Base-by-base conservation (phyloP, 148 eudicot genomes). In the Nepenthes mirabilis region DNA sequence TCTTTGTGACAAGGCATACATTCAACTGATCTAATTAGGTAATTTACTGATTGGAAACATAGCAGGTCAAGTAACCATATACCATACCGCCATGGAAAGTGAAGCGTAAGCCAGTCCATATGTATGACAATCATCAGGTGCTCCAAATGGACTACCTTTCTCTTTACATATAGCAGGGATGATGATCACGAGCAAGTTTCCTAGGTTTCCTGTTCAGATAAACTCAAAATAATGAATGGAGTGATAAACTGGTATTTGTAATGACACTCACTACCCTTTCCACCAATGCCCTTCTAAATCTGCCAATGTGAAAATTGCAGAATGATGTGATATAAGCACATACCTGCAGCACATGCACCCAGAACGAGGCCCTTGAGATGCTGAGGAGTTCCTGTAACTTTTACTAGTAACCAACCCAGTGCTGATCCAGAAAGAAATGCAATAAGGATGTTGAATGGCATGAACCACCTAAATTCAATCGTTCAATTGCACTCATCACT, bases 111-210 rank as follows among this genome's bases (percentile, higher is more conserved):
- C 88, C 65, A 88, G 65, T 55, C 85, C 96, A 51, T 78, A 78
- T 45, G 64, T 64, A 52, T 71, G 64, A 62, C 98, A 91, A 35
- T 59, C 79, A 70, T 72, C 82, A 47, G 87, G 75, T 34, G 52
- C 79, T 65, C 96, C 98, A 69, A 91, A 91, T 1, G 98, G 96
- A 64, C 86, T 88, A 7, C 79, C 90, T 58, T 71, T 83, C 78
- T 91, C 96, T 72, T 83, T 88, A 62, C 98, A 91, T 52, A 88
- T 79, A 57, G 96, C 98, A 51, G 98, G 98, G 52, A 91, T 68
- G 7, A 91, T 80, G 62, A 91, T 91, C 43, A 88, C 60, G 14
- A 69, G 86, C 67, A 91, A 51, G 71, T 83, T 88, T 32, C 96
- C 96, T 75, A 91, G 49, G 72, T 91, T 91, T 23, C 98, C 98